Percentiles rank a stretch among this genome's conserved stretches.
phyloP scores from a whole-genome alignment of 495 filamentous ascomycete species.

The Ascodesmis nigricans region DNA sequence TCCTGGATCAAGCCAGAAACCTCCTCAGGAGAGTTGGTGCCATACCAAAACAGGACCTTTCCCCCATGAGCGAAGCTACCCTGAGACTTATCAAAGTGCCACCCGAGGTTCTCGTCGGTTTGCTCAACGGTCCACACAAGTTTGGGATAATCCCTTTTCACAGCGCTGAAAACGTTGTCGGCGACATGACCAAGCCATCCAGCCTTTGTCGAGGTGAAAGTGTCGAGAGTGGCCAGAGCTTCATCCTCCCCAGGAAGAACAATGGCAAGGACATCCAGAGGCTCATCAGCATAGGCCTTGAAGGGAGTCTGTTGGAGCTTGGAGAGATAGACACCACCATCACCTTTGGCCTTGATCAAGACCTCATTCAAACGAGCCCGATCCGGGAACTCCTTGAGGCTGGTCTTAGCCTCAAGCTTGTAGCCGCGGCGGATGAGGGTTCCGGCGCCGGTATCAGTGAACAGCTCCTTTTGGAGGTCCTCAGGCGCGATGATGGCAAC shows the following conservation, averaged over 20 bases:
- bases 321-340: constrained; percentile 11
- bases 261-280: constrained; percentile 90
- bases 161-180: constrained; percentile 86
- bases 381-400: constrained; percentile 59
- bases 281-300: constrained; percentile 86
- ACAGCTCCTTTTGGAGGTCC: constrained; percentile 85
- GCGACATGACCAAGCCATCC: constrained; percentile 91
- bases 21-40: constrained; percentile 64
- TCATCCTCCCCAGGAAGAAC: constrained; percentile 47
- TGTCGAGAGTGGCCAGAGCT: constrained; percentile 55
- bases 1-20: constrained; percentile 71
- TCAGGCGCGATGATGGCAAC: constrained; percentile 94
- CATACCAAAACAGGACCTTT: constrained; percentile 94
- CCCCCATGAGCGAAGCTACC: constrained; percentile 66
- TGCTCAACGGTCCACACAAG: constrained; percentile 94
- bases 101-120: constrained; percentile 90
- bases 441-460: constrained; percentile 88
- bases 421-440: constrained; percentile 86
- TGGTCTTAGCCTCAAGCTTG: constrained; percentile 58
- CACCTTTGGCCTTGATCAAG: constrained; percentile 43
- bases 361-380: constrained; percentile 56
- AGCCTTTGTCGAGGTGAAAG: constrained; percentile 84
- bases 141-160: constrained; percentile 81
- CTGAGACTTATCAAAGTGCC: constrained; percentile 96
- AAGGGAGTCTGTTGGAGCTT: constrained; percentile 27